Evolutionary conservation across 2,329 filamentous ascomycete genomes (phyloP).

Genomic region (Botryotinia calthae): DNA sequence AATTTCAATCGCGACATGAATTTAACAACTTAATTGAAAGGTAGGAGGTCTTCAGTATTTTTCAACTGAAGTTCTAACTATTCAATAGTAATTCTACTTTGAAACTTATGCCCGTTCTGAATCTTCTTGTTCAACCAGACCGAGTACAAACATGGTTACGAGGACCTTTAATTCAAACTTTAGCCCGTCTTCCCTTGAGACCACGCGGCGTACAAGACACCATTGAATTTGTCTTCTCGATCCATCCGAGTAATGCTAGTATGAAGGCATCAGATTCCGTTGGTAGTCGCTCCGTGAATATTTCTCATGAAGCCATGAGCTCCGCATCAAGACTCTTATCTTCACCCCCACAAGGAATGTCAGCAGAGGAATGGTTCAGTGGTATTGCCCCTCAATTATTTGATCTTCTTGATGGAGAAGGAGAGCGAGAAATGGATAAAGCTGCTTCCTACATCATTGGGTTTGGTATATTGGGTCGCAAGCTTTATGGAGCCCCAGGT

Average conservation of each 20-base stretch:
- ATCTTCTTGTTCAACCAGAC: conserved; percentile 61
- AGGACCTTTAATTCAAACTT: conserved; percentile 51
- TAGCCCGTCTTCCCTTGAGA: conserved; percentile 61
- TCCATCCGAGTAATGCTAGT: conserved; percentile 50
- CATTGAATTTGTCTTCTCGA: conserved; percentile 68
- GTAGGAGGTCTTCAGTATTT: conserved; percentile 19
- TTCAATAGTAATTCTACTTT: conserved; percentile 46
- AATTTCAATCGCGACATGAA: conserved; percentile 7
- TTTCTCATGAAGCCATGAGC: conserved; percentile 66
- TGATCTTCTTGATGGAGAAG: conserved; percentile 57
- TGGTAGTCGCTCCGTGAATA: conserved; percentile 53
- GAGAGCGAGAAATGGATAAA: conserved; percentile 56
- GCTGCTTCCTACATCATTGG: conserved; percentile 62
- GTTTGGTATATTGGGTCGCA: conserved; percentile 64
- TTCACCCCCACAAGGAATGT: conserved; percentile 54
- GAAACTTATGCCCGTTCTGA: conserved; percentile 59
- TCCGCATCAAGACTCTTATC: conserved; percentile 62
- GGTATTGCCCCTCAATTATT: conserved; percentile 61
- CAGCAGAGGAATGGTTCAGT: conserved; percentile 57
- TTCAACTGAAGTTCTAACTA: conserved; percentile 21
- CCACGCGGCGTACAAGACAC: conserved; percentile 63
- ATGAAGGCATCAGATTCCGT: conserved; percentile 27
- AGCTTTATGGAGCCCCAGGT: conserved; percentile 62
- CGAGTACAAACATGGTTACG: conserved; percentile 60
- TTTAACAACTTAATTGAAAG: conserved; percentile 28